A percentile compares a stretch with the other conserved stretches of the same genome.
phyloP scores from a whole-genome alignment of 495 filamentous ascomycete genomes.

The Haplographium delicatum region DNA sequence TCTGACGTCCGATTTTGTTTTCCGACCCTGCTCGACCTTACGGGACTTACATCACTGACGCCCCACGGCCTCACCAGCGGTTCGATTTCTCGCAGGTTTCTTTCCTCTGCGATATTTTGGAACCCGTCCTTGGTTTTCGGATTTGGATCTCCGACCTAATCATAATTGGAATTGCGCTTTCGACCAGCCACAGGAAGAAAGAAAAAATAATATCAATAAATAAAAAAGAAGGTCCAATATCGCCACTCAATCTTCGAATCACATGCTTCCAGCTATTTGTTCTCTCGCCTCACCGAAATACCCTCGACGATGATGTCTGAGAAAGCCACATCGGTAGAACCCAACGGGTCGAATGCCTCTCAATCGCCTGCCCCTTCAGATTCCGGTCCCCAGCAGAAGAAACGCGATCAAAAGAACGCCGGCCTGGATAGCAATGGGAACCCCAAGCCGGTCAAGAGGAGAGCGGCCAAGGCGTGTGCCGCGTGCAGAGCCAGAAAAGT shows the following conservation, averaged over 20 bases:
- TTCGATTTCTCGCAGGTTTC: no score
- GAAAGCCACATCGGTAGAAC: constrained; percentile 1
- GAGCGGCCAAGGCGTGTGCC: constrained; percentile 83
- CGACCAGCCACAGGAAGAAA: no score
- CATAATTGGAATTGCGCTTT: background rate
- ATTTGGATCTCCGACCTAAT: no score
- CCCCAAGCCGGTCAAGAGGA: constrained; percentile 62
- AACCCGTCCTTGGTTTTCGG: background rate
- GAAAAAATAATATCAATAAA: no score
- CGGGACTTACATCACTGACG: background rate
- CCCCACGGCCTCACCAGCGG: no score
- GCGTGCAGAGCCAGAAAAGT: constrained; percentile 86
- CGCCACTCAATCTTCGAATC: no score
- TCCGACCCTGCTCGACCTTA: background rate
- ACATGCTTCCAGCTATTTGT: background rate
- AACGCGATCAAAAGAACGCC: constrained; percentile 8
- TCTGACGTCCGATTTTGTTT: background rate
- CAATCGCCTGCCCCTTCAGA: constrained; percentile 8
- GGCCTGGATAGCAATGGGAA: constrained; percentile 18
- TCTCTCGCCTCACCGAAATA: constrained; percentile 1
- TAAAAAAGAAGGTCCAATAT: background rate
- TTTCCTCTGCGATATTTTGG: no score
- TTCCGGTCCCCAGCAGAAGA: constrained; percentile 14
- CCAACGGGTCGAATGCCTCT: constrained; percentile 5
- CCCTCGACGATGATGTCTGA: background rate